Percentiles rank a stretch among this genome's conserved stretches.
Evolutionary conservation across 371 early-diverging fungal genomes (phyloP).

Genomic region (Paraphysoderma sedebokerense): DNA sequence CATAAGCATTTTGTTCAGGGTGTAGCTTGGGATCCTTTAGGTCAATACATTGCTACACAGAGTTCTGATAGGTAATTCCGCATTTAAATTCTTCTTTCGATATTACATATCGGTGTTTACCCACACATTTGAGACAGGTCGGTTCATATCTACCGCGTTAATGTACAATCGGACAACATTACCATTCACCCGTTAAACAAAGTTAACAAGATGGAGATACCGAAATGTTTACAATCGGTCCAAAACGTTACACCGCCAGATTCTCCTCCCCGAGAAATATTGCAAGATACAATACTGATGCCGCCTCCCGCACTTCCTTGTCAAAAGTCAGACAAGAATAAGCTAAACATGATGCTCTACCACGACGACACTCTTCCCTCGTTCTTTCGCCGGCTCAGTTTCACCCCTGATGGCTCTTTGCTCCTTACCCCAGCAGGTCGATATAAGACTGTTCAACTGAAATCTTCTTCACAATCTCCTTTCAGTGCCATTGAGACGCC

Average conservation of each 20-base stretch:
- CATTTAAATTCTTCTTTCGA: constrained; percentile 5
- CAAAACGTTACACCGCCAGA: background rate
- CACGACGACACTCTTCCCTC: constrained; percentile 77
- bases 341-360: constrained; percentile 32
- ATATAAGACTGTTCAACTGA: too few species aligned
- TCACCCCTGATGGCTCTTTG: constrained; percentile 79
- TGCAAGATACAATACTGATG: too few species aligned
- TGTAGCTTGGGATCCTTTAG: constrained; percentile 89
- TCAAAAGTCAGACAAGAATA: constrained; percentile 5
- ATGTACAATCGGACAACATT: background rate
- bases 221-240: background rate
- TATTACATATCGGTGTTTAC: background rate
- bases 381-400: constrained; percentile 76
- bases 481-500: too few species aligned
- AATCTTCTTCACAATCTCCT: too few species aligned
- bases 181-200: background rate
- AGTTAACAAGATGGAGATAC: background rate
- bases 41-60: constrained; percentile 71
- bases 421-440: constrained; percentile 72
- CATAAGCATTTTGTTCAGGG: constrained; percentile 78
- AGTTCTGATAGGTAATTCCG: constrained; percentile 65
- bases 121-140: too few species aligned
- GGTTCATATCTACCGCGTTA: constrained; percentile 22
- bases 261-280: background rate
- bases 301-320: constrained; percentile 4